These are phyloP conservation scores for Trametopsis cervina DNA, from an alignment of 768 basidiomycete genomes.

Conservation along the genomic window DNA sequence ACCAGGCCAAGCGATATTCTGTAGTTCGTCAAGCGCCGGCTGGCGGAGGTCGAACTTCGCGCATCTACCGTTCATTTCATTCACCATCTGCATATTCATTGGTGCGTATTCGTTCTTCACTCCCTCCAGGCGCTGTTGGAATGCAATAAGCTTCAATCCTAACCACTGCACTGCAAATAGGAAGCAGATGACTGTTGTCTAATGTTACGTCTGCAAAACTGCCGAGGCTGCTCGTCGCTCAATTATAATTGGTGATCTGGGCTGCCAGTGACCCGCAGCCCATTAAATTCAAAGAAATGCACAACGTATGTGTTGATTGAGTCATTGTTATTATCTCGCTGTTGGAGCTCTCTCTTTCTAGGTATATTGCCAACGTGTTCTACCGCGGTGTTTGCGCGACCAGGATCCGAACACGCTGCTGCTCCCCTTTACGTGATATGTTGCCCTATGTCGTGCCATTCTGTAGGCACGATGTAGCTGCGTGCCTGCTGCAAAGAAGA, in stretches of 20 bases:
- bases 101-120: neutral
- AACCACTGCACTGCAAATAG: neutral
- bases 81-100: neutral
- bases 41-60: neutral
- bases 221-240: neutral
- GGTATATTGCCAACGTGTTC: neutral
- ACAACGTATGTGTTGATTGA: no score
- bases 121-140: neutral
- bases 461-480: neutral
- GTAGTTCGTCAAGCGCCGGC: neutral
- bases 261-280: no score
- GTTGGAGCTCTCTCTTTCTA: neutral
- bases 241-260: no score
- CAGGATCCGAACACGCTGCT: neutral
- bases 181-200: no score
- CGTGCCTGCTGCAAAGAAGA: neutral
- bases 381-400: neutral
- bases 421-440: neutral
- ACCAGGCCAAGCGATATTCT: neutral
- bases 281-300: no score
- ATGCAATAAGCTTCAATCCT: neutral
- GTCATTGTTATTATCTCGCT: neutral
- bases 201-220: no score
- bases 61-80: neutral
- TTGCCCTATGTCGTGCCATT: neutral